Evolutionary conservation across 352 stramenopile genomes (phyloP), one percentile per base, ranked within the genome.

Genomic region (Phytophthora europaea): DNA sequence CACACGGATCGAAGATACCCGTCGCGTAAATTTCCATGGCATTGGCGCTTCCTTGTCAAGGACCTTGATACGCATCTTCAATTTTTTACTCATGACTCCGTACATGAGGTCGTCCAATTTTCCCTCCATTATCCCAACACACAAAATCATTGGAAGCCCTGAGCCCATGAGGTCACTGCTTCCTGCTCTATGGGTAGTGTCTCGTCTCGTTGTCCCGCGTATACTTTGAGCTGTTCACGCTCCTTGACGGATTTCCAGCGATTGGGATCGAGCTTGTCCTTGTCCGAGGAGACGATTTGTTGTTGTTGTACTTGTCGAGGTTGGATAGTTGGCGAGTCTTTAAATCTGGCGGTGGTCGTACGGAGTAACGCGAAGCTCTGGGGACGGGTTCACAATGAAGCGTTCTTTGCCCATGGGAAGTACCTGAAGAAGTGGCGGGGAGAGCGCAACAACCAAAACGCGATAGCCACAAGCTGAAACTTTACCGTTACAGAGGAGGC

Each of bases 221-320:
- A 81, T 15, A 79, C 70, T 3, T 67, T 70, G 7, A 83, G 54
- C 18, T 75, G 61, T 36, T 83, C 69, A 10, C 70, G 70, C 7
- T 61, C 65, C 47, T 72, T 75, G 57, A 83, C 31, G 13, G 36
- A 43, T 47, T 83, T 81, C 76, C 76, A 83, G 20, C 62, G 28
- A 8, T 33, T 64, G 15, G 63, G 43, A 58, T 75, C 61, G n/a
- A 81, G 18, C 18, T 23, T 61, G 43, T 67, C 61, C 68, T 48
- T 34, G 10, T 62, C 56, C 4, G 62, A 16, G 0, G 73, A 56
- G 23, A 67, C 70, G 45, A 63, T 38, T 13, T 67, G n/a, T n/a
- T n/a, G n/a, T n/a, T 61, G 34, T 79, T 48, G 31, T 47, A 48
- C n/a, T 48, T 40, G 33, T 51, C 12, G 54, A 48, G 51, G 36